Base-by-base conservation (phyloP, 345 rosid species). In the Eucalyptus cloeziana region DNA sequence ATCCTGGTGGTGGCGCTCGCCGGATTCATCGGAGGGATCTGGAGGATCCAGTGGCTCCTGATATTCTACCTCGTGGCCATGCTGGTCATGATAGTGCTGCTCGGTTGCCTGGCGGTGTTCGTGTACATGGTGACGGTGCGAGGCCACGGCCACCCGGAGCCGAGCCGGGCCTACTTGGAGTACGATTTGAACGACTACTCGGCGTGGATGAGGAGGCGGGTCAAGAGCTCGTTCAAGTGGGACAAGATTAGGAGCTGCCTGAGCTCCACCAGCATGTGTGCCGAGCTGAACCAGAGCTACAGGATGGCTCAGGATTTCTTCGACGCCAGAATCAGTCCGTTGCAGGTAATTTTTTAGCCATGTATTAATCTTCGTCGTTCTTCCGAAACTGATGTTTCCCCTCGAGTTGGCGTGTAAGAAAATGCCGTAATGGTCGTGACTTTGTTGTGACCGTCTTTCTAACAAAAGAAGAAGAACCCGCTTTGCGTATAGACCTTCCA, bases 251-350 rank as follows among this genome's bases (percentile, higher is more conserved):
- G 96, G 88, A 87, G 90, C 69, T 97, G 99, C 92, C 94, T 98
- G 87, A 94, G 94, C 90, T 92, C 96, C 10, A 94, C 96, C 13
- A 89, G 87, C 47, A 89, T 95, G 91, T 98, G 99, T 79, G 69
- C 95, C 44, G 98, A 97, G 93, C 50, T 98, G 86, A 95, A 95
- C 76, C 99, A 98, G 95, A 96, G 92, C 13, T 96, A 90, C 60
- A 92, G 95, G 85, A 93, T 92, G 95, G 97, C 99, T 91, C 97
- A 90, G 60, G 99, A 97, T 92, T 98, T 98, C 95, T 98, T 97
- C 89, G 96, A 94, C 87, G 96, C 98, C 86, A 97, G 69, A 86
- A 93, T 97, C 80, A 93, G 88, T 85, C 99, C 99, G 31, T 67
- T 98, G 60, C 99, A 98, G 96, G 99, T 96, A 21, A 76, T 40